phyloP scores from a whole-genome alignment of 202 grass and related monocot species.

The Miscanthus sacchariflorus region DNA sequence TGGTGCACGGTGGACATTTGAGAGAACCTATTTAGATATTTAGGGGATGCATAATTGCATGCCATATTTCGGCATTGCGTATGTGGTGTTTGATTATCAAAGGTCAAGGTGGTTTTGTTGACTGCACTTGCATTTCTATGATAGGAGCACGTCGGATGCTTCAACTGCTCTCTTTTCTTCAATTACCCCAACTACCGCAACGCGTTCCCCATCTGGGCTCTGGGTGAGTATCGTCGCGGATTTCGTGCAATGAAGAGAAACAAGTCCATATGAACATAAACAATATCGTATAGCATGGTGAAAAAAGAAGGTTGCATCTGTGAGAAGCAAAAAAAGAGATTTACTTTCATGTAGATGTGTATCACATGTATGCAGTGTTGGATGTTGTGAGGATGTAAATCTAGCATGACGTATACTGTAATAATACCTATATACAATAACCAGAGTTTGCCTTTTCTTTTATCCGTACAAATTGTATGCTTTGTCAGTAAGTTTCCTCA shows the following conservation, averaged over 20 bases:
- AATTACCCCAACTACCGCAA: constrained; percentile 23
- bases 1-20: no score
- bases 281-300: not conserved
- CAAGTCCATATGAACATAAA: not conserved
- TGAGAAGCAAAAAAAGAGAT: no score
- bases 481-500: no score
- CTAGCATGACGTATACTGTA: no score
- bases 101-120: not conserved
- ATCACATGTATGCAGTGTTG: not conserved
- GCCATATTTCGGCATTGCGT: not conserved
- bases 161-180: not conserved
- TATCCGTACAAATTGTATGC: no score
- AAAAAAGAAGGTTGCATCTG: not conserved
- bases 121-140: not conserved
- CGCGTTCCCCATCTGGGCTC: constrained; percentile 21
- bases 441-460: no score
- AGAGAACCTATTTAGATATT: no score
- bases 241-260: not conserved
- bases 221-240: not conserved
- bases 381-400: not conserved
- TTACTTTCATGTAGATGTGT: no score
- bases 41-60: not conserved
- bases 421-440: no score
- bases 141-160: constrained; percentile 7
- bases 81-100: not conserved